Conservation (phyloP, 164 flowering plant genomes). For the Macadamia integrifolia region DNA sequence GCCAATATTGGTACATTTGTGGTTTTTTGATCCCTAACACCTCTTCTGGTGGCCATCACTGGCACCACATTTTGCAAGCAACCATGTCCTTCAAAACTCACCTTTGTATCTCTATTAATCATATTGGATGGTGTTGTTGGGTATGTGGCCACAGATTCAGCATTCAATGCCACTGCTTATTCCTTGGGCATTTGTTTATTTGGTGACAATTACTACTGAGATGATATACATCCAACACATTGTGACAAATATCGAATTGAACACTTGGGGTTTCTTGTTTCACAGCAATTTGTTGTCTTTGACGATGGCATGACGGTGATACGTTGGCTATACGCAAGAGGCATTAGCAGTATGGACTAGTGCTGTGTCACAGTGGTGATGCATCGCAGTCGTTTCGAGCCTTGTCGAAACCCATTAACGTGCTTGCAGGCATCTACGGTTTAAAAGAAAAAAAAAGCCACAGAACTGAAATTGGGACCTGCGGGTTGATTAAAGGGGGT, state of each 20-base stretch:
- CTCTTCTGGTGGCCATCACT: slow-evolving; percentile 57
- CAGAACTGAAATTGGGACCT: too few species aligned
- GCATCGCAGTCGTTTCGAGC: too few species aligned
- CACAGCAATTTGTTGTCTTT: slow-evolving; percentile 27
- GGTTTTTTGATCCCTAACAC: slow-evolving; percentile 55
- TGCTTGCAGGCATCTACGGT: too few species aligned
- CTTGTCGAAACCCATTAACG: too few species aligned
- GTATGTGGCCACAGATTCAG: slow-evolving; percentile 71
- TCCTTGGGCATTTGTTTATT: slow-evolving; percentile 67
- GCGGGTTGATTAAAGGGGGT: too few species aligned
- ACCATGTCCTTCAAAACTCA: slow-evolving; percentile 58
- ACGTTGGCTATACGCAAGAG: too few species aligned
- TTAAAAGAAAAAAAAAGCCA: too few species aligned
- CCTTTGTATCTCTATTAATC: slow-evolving; percentile 40
- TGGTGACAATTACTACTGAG: slow-evolving; percentile 62
- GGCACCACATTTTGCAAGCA: slow-evolving; percentile 44
- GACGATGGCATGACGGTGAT: slow-evolving; percentile 48
- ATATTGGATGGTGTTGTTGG: slow-evolving; percentile 67
- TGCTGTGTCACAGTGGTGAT: too few species aligned
- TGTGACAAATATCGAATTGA: too few species aligned
- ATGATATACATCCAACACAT: slow-evolving; percentile 52
- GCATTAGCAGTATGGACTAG: too few species aligned
- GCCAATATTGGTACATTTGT: slow-evolving; percentile 78
- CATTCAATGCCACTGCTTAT: slow-evolving; percentile 58
- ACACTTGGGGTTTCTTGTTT: too few species aligned